Evolutionary conservation across 805 yeast genomes (phyloP).

Genomic region (Isabelozyma rhagii): DNA sequence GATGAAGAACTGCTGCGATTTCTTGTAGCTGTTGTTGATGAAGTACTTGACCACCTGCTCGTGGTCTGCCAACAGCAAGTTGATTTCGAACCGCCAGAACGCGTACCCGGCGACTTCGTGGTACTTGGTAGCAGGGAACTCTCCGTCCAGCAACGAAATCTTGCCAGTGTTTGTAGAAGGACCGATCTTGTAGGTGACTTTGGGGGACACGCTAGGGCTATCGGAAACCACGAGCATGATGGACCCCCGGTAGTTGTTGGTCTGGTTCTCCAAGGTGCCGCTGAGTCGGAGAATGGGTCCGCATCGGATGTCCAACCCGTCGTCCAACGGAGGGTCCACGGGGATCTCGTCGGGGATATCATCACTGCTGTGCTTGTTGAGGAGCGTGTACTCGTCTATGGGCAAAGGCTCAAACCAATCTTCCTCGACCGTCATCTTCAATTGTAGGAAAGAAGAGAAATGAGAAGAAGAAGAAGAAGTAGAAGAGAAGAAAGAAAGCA

Average conservation of each 20-base stretch:
- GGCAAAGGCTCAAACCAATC: slow-evolving; percentile 21
- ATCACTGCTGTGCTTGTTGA: slow-evolving; percentile 18
- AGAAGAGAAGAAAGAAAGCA: neutral
- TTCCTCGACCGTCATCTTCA: neutral
- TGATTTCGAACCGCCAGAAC: slow-evolving; percentile 67
- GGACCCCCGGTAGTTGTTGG: slow-evolving; percentile 61
- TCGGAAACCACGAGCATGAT: slow-evolving; percentile 62
- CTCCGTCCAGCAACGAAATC: slow-evolving; percentile 27
- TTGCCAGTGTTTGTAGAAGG: slow-evolving; percentile 18
- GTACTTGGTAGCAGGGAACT: slow-evolving; percentile 43
- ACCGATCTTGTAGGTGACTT: slow-evolving; percentile 33
- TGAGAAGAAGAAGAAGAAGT: neutral
- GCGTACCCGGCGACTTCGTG: slow-evolving; percentile 42
- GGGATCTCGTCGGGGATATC: slow-evolving; percentile 31
- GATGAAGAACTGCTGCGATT: slow-evolving; percentile 58
- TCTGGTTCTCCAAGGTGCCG: slow-evolving; percentile 54
- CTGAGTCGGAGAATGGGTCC: slow-evolving; percentile 78
- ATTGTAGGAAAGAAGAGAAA: neutral
- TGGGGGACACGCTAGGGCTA: slow-evolving; percentile 17
- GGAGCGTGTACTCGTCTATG: slow-evolving; percentile 21
- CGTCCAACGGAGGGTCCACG: slow-evolving; percentile 17
- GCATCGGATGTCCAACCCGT: slow-evolving; percentile 47
- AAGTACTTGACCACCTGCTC: slow-evolving; percentile 67
- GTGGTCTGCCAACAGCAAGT: slow-evolving; percentile 40
- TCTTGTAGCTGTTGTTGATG: slow-evolving; percentile 43